Evolutionary conservation across 805 yeast species (phyloP).

Genomic region (Yamadazyma nakazawae): DNA sequence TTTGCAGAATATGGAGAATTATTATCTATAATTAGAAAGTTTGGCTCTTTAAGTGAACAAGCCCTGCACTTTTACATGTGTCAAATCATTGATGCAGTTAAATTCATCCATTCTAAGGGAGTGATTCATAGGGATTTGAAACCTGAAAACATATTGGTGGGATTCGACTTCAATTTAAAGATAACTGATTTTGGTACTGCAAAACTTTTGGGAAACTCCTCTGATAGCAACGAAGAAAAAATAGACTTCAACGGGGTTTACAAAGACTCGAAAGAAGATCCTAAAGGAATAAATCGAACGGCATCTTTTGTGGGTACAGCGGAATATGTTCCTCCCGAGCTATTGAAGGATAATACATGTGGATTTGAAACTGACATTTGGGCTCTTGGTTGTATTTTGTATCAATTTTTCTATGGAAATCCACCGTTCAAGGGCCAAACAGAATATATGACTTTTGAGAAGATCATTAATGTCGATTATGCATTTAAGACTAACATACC

Average conservation of each 20-base stretch:
- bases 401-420: conserved; percentile 74
- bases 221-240: conserved; percentile 28
- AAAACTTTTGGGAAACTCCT: conserved; percentile 48
- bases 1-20: conserved; percentile 96
- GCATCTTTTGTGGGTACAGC: conserved; percentile 85
- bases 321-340: conserved; percentile 92
- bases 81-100: conserved; percentile 87
- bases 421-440: conserved; percentile 90
- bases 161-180: conserved; percentile 81
- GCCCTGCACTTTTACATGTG: conserved; percentile 78
- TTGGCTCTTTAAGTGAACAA: conserved; percentile 72
- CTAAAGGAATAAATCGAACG: conserved; percentile 28
- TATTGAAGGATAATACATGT: conserved; percentile 71
- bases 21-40: conserved; percentile 68
- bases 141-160: conserved; percentile 88
- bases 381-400: conserved; percentile 90
- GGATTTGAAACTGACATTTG: conserved; percentile 86
- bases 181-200: conserved; percentile 99
- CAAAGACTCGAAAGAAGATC: conserved; percentile 17
- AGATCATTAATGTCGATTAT: conserved; percentile 76
- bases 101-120: conserved; percentile 83
- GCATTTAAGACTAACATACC: conserved; percentile 35
- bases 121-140: conserved; percentile 92
- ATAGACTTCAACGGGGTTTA: conserved; percentile 29
- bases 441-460: conserved; percentile 84